Conservation (phyloP, 352 stramenopile species). For the Globisporangium spiculum region DNA sequence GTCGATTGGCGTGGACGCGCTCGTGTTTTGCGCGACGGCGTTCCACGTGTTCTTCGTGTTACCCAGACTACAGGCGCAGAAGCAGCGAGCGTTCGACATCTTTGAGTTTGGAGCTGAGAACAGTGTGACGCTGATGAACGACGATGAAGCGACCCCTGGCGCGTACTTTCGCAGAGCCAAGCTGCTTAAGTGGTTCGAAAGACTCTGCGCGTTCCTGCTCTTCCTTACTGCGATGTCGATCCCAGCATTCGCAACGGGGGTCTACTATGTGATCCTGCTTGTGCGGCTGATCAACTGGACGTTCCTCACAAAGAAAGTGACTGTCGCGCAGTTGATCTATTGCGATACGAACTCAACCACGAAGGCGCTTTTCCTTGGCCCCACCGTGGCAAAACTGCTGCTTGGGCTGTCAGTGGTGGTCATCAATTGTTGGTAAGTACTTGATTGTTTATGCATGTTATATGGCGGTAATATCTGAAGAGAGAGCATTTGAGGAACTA, state of each 20-base stretch:
- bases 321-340: conserved; percentile 49
- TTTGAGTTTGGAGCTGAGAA: conserved; percentile 55
- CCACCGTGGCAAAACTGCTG: conserved; percentile 35
- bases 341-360: conserved; percentile 11
- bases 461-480: not conserved
- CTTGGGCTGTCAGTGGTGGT: conserved; percentile 42
- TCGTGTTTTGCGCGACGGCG: conserved; percentile 52
- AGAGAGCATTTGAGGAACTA: not conserved
- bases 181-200: conserved; percentile 40
- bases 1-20: conserved; percentile 54
- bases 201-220: conserved; percentile 46
- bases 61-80: conserved; percentile 22
- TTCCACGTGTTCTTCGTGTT: conserved; percentile 71
- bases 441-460: not conserved
- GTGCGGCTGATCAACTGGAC: conserved; percentile 65
- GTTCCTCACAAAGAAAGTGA: conserved; percentile 57
- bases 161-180: conserved; percentile 20
- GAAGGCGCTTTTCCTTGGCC: conserved; percentile 46
- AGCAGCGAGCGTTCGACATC: conserved; percentile 40
- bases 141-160: conserved; percentile 20
- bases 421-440: conserved; percentile 47
- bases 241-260: conserved; percentile 45
- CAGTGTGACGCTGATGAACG: conserved; percentile 23
- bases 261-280: conserved; percentile 64
- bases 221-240: conserved; percentile 61